These are phyloP conservation scores for Brettanomyces sp. DNA, from an alignment of 805 yeast species.

Conservation along the genomic window DNA sequence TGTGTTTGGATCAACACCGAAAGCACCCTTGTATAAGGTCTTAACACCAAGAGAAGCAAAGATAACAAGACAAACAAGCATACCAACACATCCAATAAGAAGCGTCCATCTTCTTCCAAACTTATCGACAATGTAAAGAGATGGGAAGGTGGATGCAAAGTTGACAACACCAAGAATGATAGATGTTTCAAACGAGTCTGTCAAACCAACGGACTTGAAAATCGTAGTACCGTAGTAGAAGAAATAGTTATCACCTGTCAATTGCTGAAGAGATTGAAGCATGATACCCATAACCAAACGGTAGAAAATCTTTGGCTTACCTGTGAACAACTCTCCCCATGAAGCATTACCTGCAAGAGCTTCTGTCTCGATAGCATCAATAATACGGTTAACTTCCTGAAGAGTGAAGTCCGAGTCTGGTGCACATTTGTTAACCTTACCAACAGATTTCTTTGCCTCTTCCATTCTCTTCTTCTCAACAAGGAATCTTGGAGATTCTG, in stretches of 20 bases:
- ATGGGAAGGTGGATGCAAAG: conserved; percentile 43
- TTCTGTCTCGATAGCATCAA: conserved; percentile 56
- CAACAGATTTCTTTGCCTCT: conserved; percentile 46
- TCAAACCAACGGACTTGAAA: conserved; percentile 46
- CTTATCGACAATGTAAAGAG: conserved; percentile 41
- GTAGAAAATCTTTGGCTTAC: conserved; percentile 50
- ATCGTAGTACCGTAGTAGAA: conserved; percentile 56
- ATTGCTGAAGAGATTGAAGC: conserved; percentile 52
- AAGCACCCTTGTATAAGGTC: conserved; percentile 30
- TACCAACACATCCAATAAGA: conserved; percentile 39
- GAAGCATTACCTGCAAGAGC: conserved; percentile 52
- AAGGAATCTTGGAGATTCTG: conserved; percentile 63
- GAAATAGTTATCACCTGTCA: conserved; percentile 55
- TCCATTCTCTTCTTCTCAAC: conserved; percentile 39
- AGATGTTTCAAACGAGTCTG: conserved; percentile 46
- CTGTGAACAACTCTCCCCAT: conserved; percentile 55
- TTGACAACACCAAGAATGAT: conserved; percentile 47
- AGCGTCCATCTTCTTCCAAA: conserved; percentile 46
- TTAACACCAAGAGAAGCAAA: conserved; percentile 56
- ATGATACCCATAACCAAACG: conserved; percentile 50
- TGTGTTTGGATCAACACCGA: conserved; percentile 29
- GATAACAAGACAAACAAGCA: conserved; percentile 46
- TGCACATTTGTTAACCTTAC: conserved; percentile 47
- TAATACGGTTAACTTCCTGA: conserved; percentile 43
- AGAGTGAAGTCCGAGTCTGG: conserved; percentile 46